phyloP scores from a whole-genome alignment of 306 rosid species.

The Parietaria judaica region DNA sequence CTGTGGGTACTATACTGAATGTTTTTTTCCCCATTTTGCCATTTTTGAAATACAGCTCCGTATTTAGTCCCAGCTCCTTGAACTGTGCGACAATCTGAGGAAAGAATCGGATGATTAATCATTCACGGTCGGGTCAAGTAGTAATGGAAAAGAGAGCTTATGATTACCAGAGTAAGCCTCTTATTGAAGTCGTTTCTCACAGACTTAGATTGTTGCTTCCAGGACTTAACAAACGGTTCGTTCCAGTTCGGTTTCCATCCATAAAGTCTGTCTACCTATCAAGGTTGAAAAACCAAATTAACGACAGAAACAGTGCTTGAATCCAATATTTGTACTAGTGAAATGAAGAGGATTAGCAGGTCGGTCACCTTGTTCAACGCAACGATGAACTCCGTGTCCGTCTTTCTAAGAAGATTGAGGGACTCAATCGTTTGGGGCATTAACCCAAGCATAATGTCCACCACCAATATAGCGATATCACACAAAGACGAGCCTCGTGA shows the following conservation, averaged over 20 bases:
- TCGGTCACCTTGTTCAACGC: constrained; percentile 70
- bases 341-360: background rate
- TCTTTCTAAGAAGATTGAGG: constrained; percentile 74
- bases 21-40: constrained; percentile 80
- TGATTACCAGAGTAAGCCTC: constrained; percentile 65
- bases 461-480: constrained; percentile 91
- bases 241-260: constrained; percentile 74
- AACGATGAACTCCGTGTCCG: constrained; percentile 84
- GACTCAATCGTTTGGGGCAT: constrained; percentile 93
- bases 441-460: constrained; percentile 93
- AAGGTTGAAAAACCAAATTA: constrained; percentile 8
- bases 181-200: constrained; percentile 68
- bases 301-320: background rate
- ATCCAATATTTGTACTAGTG: background rate
- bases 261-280: constrained; percentile 82
- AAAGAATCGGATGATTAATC: constrained; percentile 10
- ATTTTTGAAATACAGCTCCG: constrained; percentile 75
- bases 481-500: constrained; percentile 90
- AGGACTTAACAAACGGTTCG: constrained; percentile 64
- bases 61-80: constrained; percentile 6
- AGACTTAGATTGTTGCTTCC: constrained; percentile 82
- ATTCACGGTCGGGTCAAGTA: background rate
- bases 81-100: constrained; percentile 42
- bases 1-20: constrained; percentile 87
- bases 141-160: background rate